phyloP scores from a whole-genome alignment of 169 alveolate species.

The Cryptosporidium bovis region DNA sequence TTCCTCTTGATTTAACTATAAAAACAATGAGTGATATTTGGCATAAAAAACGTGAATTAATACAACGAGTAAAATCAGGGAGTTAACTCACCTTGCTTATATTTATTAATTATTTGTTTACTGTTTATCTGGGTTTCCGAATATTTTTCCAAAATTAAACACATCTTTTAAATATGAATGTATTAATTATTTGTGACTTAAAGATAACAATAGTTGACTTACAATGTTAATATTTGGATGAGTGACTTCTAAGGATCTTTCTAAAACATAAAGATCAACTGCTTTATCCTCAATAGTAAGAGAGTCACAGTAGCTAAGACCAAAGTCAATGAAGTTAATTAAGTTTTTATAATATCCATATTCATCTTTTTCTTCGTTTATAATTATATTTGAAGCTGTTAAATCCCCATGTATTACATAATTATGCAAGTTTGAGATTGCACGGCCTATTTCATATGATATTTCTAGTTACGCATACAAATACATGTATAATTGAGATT shows the following conservation, averaged over 20 bases:
- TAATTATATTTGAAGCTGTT: conserved; percentile 57
- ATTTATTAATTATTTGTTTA: conserved; percentile 19
- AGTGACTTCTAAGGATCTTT: conserved; percentile 63
- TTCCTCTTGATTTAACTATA: conserved; percentile 57
- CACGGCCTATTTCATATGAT: conserved; percentile 10
- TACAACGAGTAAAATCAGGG: not conserved
- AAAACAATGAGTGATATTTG: not conserved
- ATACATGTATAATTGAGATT: not conserved
- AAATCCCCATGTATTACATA: conserved; percentile 61
- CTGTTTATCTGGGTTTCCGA: conserved; percentile 20
- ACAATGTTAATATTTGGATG: conserved; percentile 48
- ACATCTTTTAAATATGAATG: conserved; percentile 21
- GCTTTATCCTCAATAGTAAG: conserved; percentile 63
- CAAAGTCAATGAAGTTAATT: conserved; percentile 57
- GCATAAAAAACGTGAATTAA: too few species aligned
- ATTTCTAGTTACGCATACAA: conserved; percentile 16
- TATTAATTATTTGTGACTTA: not conserved
- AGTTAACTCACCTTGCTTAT: conserved; percentile 52
- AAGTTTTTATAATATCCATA: not conserved
- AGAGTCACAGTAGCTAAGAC: conserved; percentile 63
- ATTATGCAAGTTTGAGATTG: conserved; percentile 37
- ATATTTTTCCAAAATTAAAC: conserved; percentile 8
- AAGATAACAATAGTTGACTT: not conserved
- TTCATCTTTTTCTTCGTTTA: not conserved
- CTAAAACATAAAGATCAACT: conserved; percentile 64